Base-by-base conservation (phyloP, 179 eudicot genomes). In the Gypsophila paniculata region DNA sequence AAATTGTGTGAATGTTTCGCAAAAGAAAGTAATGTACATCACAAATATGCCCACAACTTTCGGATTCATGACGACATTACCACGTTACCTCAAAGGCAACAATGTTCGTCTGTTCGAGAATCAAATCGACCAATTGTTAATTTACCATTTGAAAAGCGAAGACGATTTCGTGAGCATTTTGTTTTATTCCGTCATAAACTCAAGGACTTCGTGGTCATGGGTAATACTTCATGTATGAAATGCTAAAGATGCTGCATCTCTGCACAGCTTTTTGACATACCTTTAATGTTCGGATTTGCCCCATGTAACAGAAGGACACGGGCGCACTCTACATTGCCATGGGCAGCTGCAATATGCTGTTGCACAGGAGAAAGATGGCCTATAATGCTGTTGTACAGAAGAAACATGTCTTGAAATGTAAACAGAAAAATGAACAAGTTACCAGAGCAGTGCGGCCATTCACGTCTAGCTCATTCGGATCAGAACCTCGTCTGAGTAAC, bases 381-480 rank as follows among this genome's bases (percentile, higher is more conserved):
- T 25, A 42, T 22, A 19, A 77, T 87, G 91, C 91, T 90, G 90
- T 61, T 62, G 32, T 44, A 76, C 17, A 65, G 44, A 48, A 21
- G n/a, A 5, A 8, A 14, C 5, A 3, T 48, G 5, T 68, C 55
- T 14, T 23, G 15, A 46, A 32, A 58, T 25, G 6, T 18, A 12
- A 29, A 23, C 4, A 23, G 17, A 17, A 42, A 36, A 74, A 17
- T 19, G 21, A 2, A 5, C 25, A 42, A 65, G 3, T 49, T 62
- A 89, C 96, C 87, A 90, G 79, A 65, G 96, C 88, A 32, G 87
- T 84, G 68, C 96, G 83, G 1, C 89, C 87, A 75, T 82, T 81
- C 73, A 62, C 62, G 70, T 90, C 96, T 51, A 74, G 32, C 58
- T 90, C 96, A 68, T 90, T 84, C n/a, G 94, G 91, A 72, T 90